These are phyloP conservation scores for Talaromyces thailandensis DNA, from an alignment of 495 filamentous ascomycete species.

Conservation along the genomic window DNA sequence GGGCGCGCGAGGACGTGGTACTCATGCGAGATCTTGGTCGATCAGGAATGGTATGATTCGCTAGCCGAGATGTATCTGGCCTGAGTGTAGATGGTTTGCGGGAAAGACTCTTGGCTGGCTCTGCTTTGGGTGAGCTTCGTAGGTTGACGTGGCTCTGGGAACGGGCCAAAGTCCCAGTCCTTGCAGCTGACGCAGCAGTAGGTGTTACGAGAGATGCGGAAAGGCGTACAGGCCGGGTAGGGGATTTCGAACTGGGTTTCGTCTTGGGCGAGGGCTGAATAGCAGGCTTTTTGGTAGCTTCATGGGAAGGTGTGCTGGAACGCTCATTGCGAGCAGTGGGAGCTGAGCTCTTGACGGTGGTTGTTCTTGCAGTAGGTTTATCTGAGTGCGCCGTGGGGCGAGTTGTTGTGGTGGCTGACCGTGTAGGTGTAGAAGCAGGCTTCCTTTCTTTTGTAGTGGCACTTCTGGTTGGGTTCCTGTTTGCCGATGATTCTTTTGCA, in stretches of 20 bases:
- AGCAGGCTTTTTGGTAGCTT: slow-evolving; percentile 17
- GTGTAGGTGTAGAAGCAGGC: slow-evolving; percentile 1
- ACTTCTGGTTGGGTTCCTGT: slow-evolving; percentile 13
- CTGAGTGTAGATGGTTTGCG: slow-evolving; percentile 35
- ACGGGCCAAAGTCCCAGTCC: slow-evolving; percentile 30
- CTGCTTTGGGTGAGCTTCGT: slow-evolving; percentile 11
- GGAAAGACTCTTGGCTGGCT: slow-evolving; percentile 14
- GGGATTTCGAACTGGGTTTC: slow-evolving; percentile 56
- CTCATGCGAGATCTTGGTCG: slow-evolving; percentile 35
- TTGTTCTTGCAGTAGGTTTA: slow-evolving; percentile 19
- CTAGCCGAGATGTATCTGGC: slow-evolving; percentile 21
- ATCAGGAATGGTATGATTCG: slow-evolving; percentile 21
- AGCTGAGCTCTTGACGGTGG: background rate
- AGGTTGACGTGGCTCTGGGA: slow-evolving; percentile 38
- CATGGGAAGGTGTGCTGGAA: slow-evolving; percentile 24
- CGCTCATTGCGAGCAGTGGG: slow-evolving; percentile 19
- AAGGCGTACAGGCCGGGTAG: slow-evolving; percentile 52
- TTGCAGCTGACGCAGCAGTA: slow-evolving; percentile 53
- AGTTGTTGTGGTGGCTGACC: slow-evolving; percentile 9
- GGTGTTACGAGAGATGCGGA: slow-evolving; percentile 53
- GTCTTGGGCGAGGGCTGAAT: slow-evolving; percentile 11
- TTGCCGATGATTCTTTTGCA: slow-evolving; percentile 21
- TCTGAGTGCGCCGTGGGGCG: slow-evolving; percentile 15
- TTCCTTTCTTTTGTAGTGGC: slow-evolving; percentile 8
- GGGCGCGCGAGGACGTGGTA: slow-evolving; percentile 24